phyloP scores from a whole-genome alignment of 176 grass and related monocot genomes.

The Juncus inflexus region DNA sequence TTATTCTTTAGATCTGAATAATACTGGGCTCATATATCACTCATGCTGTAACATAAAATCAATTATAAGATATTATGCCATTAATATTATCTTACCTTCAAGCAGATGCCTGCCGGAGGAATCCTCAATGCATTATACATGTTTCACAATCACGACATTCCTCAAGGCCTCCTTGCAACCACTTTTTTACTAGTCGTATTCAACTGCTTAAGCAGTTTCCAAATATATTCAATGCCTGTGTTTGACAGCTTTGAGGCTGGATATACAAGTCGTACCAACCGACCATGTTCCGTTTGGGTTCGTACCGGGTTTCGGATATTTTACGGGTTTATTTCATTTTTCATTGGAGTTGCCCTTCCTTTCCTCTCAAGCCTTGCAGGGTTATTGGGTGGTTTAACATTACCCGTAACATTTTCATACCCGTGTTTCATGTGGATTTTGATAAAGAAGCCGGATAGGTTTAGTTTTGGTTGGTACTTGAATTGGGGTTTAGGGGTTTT shows the following conservation, averaged over 20 bases:
- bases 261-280: constrained; percentile 88
- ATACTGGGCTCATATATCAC: not conserved
- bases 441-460: constrained; percentile 82
- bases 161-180: constrained; percentile 49
- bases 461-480: constrained; percentile 85
- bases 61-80: too few relatives aligned
- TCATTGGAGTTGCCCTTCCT: constrained; percentile 77
- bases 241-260: constrained; percentile 91
- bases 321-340: constrained; percentile 83
- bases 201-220: constrained; percentile 97
- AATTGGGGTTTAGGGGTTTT: constrained; percentile 75
- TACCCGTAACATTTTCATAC: constrained; percentile 90
- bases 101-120: constrained; percentile 83
- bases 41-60: too few relatives aligned
- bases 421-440: constrained; percentile 98
- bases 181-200: constrained; percentile 91
- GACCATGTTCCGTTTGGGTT: constrained; percentile 81
- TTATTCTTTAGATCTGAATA: not conserved
- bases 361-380: constrained; percentile 91
- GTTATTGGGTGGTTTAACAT: constrained; percentile 65
- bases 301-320: constrained; percentile 78
- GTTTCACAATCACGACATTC: constrained; percentile 78
- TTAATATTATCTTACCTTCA: not conserved
- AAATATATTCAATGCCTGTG: constrained; percentile 98
- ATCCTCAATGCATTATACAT: constrained; percentile 73